phyloP scores from a whole-genome alignment of 345 rosid species.

The Aurinia saxatilis region DNA sequence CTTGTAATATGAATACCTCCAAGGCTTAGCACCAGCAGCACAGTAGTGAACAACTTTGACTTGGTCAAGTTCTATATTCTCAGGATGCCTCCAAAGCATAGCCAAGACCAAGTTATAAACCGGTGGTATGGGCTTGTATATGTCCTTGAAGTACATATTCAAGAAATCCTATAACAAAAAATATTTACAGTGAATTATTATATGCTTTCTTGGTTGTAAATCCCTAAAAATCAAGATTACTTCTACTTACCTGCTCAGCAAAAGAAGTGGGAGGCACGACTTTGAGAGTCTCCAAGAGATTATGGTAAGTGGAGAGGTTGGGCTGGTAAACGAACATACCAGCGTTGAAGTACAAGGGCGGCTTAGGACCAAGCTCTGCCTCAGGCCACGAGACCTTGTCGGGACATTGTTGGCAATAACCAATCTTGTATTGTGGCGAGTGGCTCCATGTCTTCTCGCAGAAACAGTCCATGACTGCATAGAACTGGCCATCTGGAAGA shows the following conservation, averaged over 20 bases:
- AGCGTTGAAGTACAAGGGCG: constrained; percentile 70
- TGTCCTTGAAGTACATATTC: constrained; percentile 58
- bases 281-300: constrained; percentile 40
- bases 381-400: constrained; percentile 50
- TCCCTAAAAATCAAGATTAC: background rate
- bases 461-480: constrained; percentile 70
- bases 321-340: constrained; percentile 77
- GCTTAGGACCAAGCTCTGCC: constrained; percentile 44
- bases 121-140: constrained; percentile 49
- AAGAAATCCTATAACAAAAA: constrained; percentile 42
- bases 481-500: constrained; percentile 46
- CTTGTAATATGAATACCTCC: constrained; percentile 29
- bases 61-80: constrained; percentile 47
- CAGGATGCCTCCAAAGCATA: constrained; percentile 80
- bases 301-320: constrained; percentile 28
- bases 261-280: constrained; percentile 49
- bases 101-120: constrained; percentile 62
- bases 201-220: background rate
- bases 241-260: constrained; percentile 59
- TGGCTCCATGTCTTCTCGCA: constrained; percentile 74
- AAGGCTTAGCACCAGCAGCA: constrained; percentile 69
- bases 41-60: constrained; percentile 69
- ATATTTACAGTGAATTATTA: background rate
- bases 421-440: constrained; percentile 51
- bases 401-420: constrained; percentile 80